phyloP scores from a whole-genome alignment of 148 eudicot species.

The Rhododendron simsii region DNA sequence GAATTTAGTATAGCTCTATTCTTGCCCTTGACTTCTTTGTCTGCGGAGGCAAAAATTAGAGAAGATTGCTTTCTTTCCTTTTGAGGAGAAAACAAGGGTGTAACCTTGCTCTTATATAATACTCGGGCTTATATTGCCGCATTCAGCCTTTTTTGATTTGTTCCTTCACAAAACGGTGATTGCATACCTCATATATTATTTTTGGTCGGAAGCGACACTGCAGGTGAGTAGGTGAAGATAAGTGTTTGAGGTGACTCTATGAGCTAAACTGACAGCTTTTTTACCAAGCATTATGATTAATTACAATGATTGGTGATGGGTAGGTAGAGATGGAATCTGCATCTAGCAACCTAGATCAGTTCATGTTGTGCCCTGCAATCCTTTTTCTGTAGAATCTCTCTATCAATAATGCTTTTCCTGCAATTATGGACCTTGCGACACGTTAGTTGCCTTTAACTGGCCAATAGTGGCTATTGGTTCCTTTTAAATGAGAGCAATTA shows the following conservation, averaged over 20 bases:
- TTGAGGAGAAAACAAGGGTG: neutral
- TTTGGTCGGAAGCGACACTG: neutral
- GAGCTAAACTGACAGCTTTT: constrained; percentile 1
- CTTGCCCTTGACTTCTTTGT: neutral
- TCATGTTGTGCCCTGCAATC: neutral
- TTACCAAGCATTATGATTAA: neutral
- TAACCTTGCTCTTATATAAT: neutral
- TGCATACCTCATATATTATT: neutral
- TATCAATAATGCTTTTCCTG: neutral
- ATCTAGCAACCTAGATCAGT: neutral
- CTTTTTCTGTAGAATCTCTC: neutral
- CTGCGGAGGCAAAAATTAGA: neutral
- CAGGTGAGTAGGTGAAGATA: neutral
- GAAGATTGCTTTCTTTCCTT: neutral
- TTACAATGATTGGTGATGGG: neutral
- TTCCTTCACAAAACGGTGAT: neutral
- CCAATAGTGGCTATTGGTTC: neutral
- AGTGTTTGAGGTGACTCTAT: neutral
- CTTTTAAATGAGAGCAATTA: neutral
- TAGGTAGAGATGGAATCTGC: neutral
- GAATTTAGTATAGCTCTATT: neutral
- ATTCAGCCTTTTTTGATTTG: neutral
- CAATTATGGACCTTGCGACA: neutral
- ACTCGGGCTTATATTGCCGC: neutral
- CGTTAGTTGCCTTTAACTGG: neutral